Evolutionary conservation across 768 basidiomycete species (phyloP), one percentile per base, ranked within the genome.

Genomic region (Lentinus brumalis): DNA sequence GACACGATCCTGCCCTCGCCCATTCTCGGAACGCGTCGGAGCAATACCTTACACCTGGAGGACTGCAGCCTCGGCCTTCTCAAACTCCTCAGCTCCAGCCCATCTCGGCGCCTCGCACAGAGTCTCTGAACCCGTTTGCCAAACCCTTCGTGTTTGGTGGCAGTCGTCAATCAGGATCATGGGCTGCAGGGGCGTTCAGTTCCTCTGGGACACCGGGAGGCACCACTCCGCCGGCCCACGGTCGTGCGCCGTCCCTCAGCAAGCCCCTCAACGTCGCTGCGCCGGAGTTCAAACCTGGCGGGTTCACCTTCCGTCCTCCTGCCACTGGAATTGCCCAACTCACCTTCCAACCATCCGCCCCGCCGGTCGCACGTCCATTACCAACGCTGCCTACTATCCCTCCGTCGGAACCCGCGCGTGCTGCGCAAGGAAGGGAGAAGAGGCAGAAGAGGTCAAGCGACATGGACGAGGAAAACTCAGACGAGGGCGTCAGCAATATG

Each of bases 91-190:
- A 46, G 12, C 64, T 46, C 10, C 55, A 57, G 47, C 57, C 66
- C 0, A 55, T 62, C 39, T 35, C 65, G 15, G 54, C 61, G 1
- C 55, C 66, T 2, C 67, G 71, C 16, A 62, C 60, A 0, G 73
- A 74, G 60, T 44, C 81, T 2, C 80, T 92, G 51, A 94, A 94
- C 70, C 92, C 92, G 0, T 79, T 84, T 52, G 92, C 92, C 6
- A 91, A 91, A 69, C 91, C 92, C 0, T 94, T 94, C 65, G 86
- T 92, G 9, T 94, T 94, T 70, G 90, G 89, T 55, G 61, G 75
- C 38, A 72, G 68, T 42, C 74, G 71, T 58, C 69, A 66, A 21
- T 76, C 76, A 40, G 73, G 69, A 35, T 76, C 78, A 15, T 75
- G 73, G 75, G 12, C 72, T 50, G 46, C 69, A 31, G 67, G 65